Evolutionary conservation across 345 rosid genomes (phyloP).

Genomic region (Stellera chamaejasme): DNA sequence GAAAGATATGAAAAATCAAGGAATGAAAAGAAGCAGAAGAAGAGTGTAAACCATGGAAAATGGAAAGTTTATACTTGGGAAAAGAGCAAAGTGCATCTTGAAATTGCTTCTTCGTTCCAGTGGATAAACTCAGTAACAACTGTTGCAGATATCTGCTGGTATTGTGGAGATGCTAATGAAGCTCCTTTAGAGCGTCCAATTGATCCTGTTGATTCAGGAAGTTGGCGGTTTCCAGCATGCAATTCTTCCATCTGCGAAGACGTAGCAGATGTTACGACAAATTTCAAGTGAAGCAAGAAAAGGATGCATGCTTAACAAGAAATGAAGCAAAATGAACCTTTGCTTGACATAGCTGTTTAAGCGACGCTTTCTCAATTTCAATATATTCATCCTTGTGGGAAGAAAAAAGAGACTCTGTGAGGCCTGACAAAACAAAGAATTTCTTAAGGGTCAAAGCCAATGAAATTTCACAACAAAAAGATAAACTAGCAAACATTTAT

Average conservation of each 20-base stretch:
- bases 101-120: slow-evolving; percentile 92
- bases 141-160: slow-evolving; percentile 85
- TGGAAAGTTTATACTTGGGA: slow-evolving; percentile 45
- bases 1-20: too few species aligned
- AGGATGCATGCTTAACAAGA: slow-evolving; percentile 8
- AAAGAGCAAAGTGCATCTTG: slow-evolving; percentile 80
- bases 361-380: slow-evolving; percentile 80
- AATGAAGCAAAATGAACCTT: slow-evolving; percentile 37
- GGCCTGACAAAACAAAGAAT: slow-evolving; percentile 36
- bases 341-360: slow-evolving; percentile 68
- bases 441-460: background rate
- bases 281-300: slow-evolving; percentile 3
- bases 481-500: background rate
- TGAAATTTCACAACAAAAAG: background rate
- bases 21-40: background rate
- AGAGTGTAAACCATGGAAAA: slow-evolving; percentile 6
- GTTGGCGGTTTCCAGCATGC: slow-evolving; percentile 63
- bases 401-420: slow-evolving; percentile 82
- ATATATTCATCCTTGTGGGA: slow-evolving; percentile 87
- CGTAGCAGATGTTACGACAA: background rate
- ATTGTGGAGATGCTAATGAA: slow-evolving; percentile 55
- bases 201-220: slow-evolving; percentile 64
- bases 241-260: slow-evolving; percentile 72
- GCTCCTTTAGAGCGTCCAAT: slow-evolving; percentile 86
- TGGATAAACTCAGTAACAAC: slow-evolving; percentile 89